Percentiles rank a stretch among this genome's conserved stretches.
Conservation (phyloP, 2,329 filamentous ascomycete genomes). For the Geoglossum cookeanum region DNA sequence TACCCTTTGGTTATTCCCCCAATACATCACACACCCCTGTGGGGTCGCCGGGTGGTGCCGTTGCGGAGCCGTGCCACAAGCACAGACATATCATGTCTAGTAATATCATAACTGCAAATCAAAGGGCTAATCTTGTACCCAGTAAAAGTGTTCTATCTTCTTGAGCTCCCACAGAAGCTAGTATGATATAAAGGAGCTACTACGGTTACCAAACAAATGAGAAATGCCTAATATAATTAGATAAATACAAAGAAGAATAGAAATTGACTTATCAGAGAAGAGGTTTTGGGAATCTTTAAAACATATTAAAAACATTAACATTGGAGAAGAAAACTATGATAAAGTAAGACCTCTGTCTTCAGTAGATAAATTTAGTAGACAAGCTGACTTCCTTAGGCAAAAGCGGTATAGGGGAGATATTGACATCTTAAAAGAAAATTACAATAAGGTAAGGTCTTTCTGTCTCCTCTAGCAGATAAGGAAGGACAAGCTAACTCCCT, state of each 20-base stretch:
- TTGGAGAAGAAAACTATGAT: not conserved
- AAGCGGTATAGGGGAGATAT: not conserved
- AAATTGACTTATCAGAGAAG: not conserved
- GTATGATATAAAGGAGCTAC: not conserved
- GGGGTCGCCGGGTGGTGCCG: too few relatives aligned
- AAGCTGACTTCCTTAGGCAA: not conserved
- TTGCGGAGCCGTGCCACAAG: too few relatives aligned
- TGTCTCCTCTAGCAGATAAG: not conserved
- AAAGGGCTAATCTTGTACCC: not conserved
- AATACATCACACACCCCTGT: too few relatives aligned
- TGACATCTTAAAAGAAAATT: not conserved
- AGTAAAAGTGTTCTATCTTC: not conserved
- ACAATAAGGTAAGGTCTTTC: not conserved
- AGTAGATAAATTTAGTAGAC: not conserved
- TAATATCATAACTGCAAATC: not conserved
- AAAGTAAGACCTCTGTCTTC: not conserved
- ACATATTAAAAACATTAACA: not conserved
- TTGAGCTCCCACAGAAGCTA: not conserved
- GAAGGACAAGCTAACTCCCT: not conserved
- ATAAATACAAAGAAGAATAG: not conserved
- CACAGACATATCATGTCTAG: too few relatives aligned
- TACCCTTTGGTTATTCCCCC: too few relatives aligned
- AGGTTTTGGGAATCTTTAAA: not conserved
- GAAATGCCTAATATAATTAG: not conserved
- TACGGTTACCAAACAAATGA: not conserved